Evolutionary conservation across 352 stramenopile species (phyloP).

Genomic region (Phytophthora idaei): DNA sequence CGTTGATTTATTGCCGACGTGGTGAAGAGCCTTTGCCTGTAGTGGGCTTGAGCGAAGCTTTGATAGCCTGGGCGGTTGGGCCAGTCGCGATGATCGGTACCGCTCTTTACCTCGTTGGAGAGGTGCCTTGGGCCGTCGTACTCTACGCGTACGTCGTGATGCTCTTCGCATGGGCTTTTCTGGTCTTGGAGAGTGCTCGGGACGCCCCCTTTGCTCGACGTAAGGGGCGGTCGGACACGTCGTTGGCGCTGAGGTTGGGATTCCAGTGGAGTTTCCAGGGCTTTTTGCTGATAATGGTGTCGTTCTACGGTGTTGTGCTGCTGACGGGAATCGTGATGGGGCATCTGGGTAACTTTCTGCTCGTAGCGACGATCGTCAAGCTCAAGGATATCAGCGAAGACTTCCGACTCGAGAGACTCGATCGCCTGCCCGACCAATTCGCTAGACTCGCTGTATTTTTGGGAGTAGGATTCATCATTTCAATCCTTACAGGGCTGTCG

Average conservation of each 20-base stretch:
- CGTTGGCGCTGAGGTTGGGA: constrained; percentile 59
- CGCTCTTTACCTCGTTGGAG: constrained; percentile 51
- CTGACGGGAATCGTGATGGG: constrained; percentile 55
- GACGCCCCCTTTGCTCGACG: constrained; percentile 75
- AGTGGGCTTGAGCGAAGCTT: constrained; percentile 58
- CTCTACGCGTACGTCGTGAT: constrained; percentile 70
- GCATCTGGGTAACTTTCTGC: constrained; percentile 71
- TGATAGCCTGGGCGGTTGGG: constrained; percentile 52
- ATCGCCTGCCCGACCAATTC: constrained; percentile 60
- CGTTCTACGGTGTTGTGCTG: constrained; percentile 60
- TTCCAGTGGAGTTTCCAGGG: constrained; percentile 67
- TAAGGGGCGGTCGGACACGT: constrained; percentile 50
- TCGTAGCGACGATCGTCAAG: constrained; percentile 58
- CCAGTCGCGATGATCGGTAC: constrained; percentile 67
- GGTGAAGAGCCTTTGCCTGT: constrained; percentile 39
- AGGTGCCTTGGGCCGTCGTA: constrained; percentile 45
- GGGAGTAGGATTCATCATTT: constrained; percentile 54
- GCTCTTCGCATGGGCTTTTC: constrained; percentile 60
- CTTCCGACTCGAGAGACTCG: constrained; percentile 71
- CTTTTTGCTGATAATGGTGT: constrained; percentile 67
- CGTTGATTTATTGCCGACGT: constrained; percentile 64
- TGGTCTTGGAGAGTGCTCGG: constrained; percentile 71
- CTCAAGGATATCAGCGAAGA: constrained; percentile 75
- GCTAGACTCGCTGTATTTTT: constrained; percentile 50
- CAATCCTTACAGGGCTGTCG: constrained; percentile 53